phyloP scores from a whole-genome alignment of 1,284 basidiomycete species.

The Fomitopsis pinicola region DNA sequence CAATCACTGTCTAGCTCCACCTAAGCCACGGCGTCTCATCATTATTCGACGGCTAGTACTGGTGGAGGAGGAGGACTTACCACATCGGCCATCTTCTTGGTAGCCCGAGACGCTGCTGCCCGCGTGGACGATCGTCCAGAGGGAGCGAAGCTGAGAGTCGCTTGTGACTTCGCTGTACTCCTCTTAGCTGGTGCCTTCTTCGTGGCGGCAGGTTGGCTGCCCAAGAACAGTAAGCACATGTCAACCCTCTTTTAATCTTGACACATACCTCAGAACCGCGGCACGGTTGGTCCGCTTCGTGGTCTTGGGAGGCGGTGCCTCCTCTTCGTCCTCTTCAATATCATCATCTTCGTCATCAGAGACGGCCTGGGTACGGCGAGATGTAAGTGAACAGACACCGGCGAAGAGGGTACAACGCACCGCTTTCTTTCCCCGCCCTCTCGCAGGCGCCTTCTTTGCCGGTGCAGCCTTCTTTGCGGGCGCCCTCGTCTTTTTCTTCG shows the following conservation, averaged over 20 bases:
- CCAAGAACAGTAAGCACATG: neutral
- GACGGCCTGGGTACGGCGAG: slow-evolving; percentile 1
- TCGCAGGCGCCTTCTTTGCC: slow-evolving; percentile 33
- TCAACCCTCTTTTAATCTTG: neutral
- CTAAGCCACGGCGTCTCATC: slow-evolving; percentile 4
- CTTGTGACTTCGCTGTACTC: slow-evolving; percentile 29
- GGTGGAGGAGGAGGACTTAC: slow-evolving; percentile 10
- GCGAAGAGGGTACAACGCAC: slow-evolving; percentile 24
- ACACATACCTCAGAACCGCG: slow-evolving; percentile 53
- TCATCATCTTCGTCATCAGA: slow-evolving; percentile 51
- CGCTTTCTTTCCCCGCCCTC: slow-evolving; percentile 43
- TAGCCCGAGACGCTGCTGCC: slow-evolving; percentile 25
- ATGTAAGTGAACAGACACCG: neutral
- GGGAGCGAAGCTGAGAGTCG: slow-evolving; percentile 61
- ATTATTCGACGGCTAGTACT: neutral
- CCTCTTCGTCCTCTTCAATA: slow-evolving; percentile 54
- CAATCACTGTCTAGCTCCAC: slow-evolving; percentile 22
- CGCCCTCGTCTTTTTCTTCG: slow-evolving; percentile 42
- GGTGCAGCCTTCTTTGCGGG: slow-evolving; percentile 28
- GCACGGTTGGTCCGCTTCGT: slow-evolving; percentile 61
- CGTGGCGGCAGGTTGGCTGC: slow-evolving; percentile 24
- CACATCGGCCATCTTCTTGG: slow-evolving; percentile 23
- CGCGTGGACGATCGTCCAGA: slow-evolving; percentile 42
- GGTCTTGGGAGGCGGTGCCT: slow-evolving; percentile 36
- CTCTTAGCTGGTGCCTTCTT: slow-evolving; percentile 65